phyloP scores from a whole-genome alignment of 2,329 filamentous ascomycete species.

The Chaetomium sp. region DNA sequence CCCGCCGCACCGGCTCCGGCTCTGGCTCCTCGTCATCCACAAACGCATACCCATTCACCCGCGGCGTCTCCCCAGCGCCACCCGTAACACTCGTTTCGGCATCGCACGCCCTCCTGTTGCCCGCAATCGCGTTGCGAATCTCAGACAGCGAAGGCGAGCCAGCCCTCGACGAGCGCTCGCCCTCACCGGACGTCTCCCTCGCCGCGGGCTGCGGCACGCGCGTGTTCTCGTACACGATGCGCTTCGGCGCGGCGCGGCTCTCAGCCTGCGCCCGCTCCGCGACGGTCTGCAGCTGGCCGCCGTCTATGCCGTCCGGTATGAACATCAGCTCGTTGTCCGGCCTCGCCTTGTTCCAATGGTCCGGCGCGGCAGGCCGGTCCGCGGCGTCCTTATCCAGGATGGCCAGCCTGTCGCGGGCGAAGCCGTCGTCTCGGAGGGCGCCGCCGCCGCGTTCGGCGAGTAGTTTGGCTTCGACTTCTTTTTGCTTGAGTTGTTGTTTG shows the following conservation, averaged over 20 bases:
- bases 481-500: slow-evolving; percentile 74
- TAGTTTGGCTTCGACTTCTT: slow-evolving; percentile 58
- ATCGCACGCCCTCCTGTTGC: slow-evolving; percentile 63
- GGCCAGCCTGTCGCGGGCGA: slow-evolving; percentile 59
- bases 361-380: slow-evolving; percentile 74
- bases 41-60: slow-evolving; percentile 91
- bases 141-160: slow-evolving; percentile 83
- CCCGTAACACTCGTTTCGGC: slow-evolving; percentile 59
- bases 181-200: neutral
- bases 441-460: slow-evolving; percentile 21
- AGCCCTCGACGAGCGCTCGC: slow-evolving; percentile 52
- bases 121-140: slow-evolving; percentile 80
- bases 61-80: slow-evolving; percentile 73
- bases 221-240: slow-evolving; percentile 81
- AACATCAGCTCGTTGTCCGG: slow-evolving; percentile 92
- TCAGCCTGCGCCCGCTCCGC: slow-evolving; percentile 68
- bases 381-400: slow-evolving; percentile 65
- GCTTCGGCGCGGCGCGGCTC: slow-evolving; percentile 75
- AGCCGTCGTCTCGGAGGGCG: slow-evolving; percentile 57
- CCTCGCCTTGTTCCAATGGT: slow-evolving; percentile 68
- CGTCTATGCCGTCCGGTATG: slow-evolving; percentile 65
- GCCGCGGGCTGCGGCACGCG: slow-evolving; percentile 60
- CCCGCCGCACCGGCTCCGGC: slow-evolving; percentile 48
- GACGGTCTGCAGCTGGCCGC: slow-evolving; percentile 57
- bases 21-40: slow-evolving; percentile 77